Percentiles rank a stretch among this genome's conserved stretches.
These are phyloP conservation scores for Datura wrightii DNA, from an alignment of 257 asterid genomes.

Conservation along the genomic window DNA sequence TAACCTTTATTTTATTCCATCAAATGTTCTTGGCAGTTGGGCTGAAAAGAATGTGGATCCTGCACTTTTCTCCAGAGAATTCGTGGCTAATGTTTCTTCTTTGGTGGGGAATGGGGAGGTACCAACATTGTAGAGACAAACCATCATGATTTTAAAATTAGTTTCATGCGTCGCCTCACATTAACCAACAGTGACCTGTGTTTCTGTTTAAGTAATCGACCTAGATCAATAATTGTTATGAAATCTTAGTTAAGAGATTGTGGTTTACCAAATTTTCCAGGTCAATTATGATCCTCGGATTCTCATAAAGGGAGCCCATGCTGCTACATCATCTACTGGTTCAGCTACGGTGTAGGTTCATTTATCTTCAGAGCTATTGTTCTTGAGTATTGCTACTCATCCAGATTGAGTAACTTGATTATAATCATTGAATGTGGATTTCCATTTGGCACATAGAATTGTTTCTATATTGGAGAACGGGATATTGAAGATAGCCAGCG, in stretches of 20 bases:
- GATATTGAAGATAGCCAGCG: conserved; percentile 70
- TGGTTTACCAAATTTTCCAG: conserved; percentile 43
- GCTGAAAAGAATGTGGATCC: conserved; percentile 83
- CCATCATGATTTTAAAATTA: not conserved
- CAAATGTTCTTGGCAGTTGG: conserved; percentile 61
- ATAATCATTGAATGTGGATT: not conserved
- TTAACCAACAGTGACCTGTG: not conserved
- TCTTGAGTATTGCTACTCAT: conserved; percentile 1
- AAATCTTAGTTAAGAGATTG: not conserved
- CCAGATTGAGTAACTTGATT: not conserved
- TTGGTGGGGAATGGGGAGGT: conserved; percentile 80
- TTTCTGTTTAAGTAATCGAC: not conserved
- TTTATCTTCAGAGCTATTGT: not conserved
- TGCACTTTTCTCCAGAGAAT: conserved; percentile 77
- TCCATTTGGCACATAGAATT: conserved; percentile 50
- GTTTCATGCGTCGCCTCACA: not conserved
- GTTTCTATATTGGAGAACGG: conserved; percentile 87
- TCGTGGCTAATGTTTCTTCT: conserved; percentile 58
- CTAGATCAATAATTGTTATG: not conserved
- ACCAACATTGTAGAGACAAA: conserved; percentile 27
- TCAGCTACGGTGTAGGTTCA: conserved; percentile 82
- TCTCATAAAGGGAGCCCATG: conserved; percentile 83
- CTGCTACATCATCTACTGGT: conserved; percentile 77
- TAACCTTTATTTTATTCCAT: not conserved
- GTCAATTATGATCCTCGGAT: conserved; percentile 70